Evolutionary conservation across 805 yeast species (phyloP), one percentile per base, ranked within the genome.

Genomic region (Candida xiaguanensis): DNA sequence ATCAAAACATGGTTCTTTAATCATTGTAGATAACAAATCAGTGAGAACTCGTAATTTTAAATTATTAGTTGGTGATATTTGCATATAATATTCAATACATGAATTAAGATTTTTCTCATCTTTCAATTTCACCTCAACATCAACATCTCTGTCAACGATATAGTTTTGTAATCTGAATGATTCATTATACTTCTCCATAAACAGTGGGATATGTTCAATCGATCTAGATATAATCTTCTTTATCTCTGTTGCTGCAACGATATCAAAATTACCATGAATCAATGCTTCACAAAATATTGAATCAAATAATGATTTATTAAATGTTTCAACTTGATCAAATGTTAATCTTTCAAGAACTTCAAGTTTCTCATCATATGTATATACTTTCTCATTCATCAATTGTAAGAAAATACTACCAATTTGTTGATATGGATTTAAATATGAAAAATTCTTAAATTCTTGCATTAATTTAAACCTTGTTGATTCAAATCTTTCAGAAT

Each of bases 1-100:
- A 54, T 87, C 82, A 62, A 91, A 93, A 42, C 91, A 85, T 4
- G 96, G 97, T 56, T 91, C 97, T 48, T 76, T 78, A 36, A 84
- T 67, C 46, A 89, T 74, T 45, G 85, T 91, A 0, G 84, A 76
- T 34, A 87, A 61, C 38, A 91, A 62, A 36, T 82, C 87, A 9
- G 84, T 71, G 39, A 75, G 53, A 39, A 60, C 84, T 68, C 44
- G 68, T 50, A 40, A 65, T 40, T 45, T 69, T 6, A 41, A 44
- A 3, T 41, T 24, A 5, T 46, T 34, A n/a, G 47, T 42, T 3
- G 53, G 49, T 11, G 85, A 88, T 26, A 87, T 58, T 59, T 88
- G 95, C 33, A 82, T 66, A 45, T 77, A 79, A 51, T 86, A 78
- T 49, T 86, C 95, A 49, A 89, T 77, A 58, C 95, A 85, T 0